A percentile compares a stretch with the other conserved stretches of the same genome.
Conservation (phyloP, 1,139 yeast species). For the Lodderomyces parapsilosis region DNA sequence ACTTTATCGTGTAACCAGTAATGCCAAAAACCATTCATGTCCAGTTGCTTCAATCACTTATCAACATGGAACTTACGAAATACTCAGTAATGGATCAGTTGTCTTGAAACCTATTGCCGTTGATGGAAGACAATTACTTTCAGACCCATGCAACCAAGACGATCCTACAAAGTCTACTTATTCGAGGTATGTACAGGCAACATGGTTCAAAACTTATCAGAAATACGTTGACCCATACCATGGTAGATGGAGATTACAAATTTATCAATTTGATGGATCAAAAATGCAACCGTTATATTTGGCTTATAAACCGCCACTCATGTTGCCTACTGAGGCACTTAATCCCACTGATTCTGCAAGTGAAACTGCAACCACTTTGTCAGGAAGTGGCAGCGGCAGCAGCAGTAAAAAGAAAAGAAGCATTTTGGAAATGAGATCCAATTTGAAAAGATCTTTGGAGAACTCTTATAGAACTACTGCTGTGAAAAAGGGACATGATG, state of each 20-base stretch:
- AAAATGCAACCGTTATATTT: slow-evolving; percentile 84
- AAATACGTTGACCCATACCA: slow-evolving; percentile 74
- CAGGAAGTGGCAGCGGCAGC: background rate
- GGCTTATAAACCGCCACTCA: slow-evolving; percentile 90
- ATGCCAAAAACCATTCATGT: slow-evolving; percentile 75
- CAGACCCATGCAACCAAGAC: slow-evolving; percentile 74
- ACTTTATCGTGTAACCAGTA: slow-evolving; percentile 69
- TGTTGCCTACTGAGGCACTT: slow-evolving; percentile 90
- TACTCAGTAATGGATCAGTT: slow-evolving; percentile 65
- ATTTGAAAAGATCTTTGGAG: slow-evolving; percentile 70
- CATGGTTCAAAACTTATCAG: slow-evolving; percentile 56
- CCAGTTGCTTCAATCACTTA: slow-evolving; percentile 77
- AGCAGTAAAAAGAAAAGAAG: slow-evolving; percentile 22
- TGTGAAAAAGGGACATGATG: slow-evolving; percentile 40
- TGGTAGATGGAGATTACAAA: slow-evolving; percentile 74
- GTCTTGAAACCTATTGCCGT: slow-evolving; percentile 71
- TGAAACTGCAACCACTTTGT: slow-evolving; percentile 36
- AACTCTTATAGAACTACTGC: slow-evolving; percentile 82
- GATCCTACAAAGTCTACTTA: slow-evolving; percentile 50
- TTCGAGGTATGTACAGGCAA: slow-evolving; percentile 67
- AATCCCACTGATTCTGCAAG: slow-evolving; percentile 69
- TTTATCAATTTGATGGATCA: slow-evolving; percentile 80
- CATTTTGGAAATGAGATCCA: slow-evolving; percentile 23
- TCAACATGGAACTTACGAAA: slow-evolving; percentile 84
- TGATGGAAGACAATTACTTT: slow-evolving; percentile 89